Evolutionary conservation across 768 basidiomycete genomes (phyloP).

Genomic region (Amanita jacksonii): DNA sequence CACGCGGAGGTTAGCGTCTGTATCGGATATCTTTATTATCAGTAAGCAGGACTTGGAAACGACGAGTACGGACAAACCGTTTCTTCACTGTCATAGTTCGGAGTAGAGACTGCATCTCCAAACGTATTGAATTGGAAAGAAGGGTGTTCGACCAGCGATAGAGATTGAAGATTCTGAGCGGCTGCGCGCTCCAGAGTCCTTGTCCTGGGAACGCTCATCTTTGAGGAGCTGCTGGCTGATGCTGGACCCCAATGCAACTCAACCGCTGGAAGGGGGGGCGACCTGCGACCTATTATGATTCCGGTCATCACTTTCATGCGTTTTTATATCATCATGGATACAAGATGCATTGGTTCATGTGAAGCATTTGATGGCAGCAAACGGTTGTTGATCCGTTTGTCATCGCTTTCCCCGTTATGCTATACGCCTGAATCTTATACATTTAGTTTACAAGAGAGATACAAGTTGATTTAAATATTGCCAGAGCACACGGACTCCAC

Average conservation of each 20-base stretch:
- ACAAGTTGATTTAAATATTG: conserved; percentile 19
- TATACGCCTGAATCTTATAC: too few relatives aligned
- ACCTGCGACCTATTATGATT: conserved; percentile 3
- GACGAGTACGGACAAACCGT: background rate
- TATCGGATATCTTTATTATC: background rate
- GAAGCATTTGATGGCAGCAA: too few relatives aligned
- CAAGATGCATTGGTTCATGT: too few relatives aligned
- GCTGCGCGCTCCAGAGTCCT: background rate
- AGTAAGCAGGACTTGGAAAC: background rate
- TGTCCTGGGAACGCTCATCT: background rate
- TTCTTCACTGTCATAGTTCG: background rate
- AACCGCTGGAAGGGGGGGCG: background rate
- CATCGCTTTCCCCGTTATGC: background rate
- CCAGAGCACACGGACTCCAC: conserved; percentile 80
- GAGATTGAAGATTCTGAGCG: conserved; percentile 3
- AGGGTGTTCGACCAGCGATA: conserved; percentile 6
- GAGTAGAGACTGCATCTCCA: background rate
- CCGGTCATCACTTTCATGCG: background rate
- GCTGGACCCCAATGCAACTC: background rate
- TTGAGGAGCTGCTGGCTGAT: background rate
- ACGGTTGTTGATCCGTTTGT: too few relatives aligned
- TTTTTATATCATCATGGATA: too few relatives aligned
- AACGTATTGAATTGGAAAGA: background rate
- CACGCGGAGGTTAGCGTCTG: background rate
- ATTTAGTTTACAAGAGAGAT: too few relatives aligned